Conservation (phyloP, 2,329 filamentous ascomycete genomes). For the Davidsoniella neocaledoniae region DNA sequence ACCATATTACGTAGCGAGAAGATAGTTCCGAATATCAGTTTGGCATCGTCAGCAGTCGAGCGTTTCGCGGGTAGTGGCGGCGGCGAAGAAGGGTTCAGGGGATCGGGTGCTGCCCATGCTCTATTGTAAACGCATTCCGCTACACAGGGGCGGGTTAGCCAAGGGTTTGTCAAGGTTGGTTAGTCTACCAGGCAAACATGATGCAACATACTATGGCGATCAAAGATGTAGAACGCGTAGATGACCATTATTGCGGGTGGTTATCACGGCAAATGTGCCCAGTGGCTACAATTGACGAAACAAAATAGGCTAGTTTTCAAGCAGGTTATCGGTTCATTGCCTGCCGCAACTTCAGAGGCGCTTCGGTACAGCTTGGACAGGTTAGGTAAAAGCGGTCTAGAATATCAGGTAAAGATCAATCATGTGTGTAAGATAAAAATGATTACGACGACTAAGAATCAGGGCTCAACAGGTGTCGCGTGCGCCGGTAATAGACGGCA, state of each 20-base stretch:
- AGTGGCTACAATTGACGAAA: background rate
- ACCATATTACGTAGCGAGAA: constrained; percentile 96
- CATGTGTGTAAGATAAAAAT: too few species aligned
- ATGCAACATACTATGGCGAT: constrained; percentile 66
- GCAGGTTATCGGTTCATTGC: too few species aligned
- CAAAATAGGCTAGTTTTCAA: background rate
- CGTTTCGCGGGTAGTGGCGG: constrained; percentile 13
- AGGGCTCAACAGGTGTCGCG: constrained; percentile 1
- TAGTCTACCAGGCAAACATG: constrained; percentile 10
- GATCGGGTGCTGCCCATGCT: constrained; percentile 48
- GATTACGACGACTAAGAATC: background rate
- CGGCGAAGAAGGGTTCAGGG: constrained; percentile 20
- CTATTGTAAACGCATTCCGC: constrained; percentile 96
- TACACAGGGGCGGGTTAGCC: constrained; percentile 22
- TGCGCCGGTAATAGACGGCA: background rate
- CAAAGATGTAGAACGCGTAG: constrained; percentile 98
- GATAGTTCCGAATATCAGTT: constrained; percentile 91
- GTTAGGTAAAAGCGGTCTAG: too few species aligned
- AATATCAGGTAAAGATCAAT: too few species aligned
- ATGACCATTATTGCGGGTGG: constrained; percentile 51
- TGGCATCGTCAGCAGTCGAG: constrained; percentile 59
- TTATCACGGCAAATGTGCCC: background rate
- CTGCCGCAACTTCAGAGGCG: too few species aligned
- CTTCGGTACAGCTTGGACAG: too few species aligned
- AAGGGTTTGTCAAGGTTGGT: background rate